Conservation (phyloP, 2,329 filamentous ascomycete species). For the Mycosphaerelloides madeirae region DNA sequence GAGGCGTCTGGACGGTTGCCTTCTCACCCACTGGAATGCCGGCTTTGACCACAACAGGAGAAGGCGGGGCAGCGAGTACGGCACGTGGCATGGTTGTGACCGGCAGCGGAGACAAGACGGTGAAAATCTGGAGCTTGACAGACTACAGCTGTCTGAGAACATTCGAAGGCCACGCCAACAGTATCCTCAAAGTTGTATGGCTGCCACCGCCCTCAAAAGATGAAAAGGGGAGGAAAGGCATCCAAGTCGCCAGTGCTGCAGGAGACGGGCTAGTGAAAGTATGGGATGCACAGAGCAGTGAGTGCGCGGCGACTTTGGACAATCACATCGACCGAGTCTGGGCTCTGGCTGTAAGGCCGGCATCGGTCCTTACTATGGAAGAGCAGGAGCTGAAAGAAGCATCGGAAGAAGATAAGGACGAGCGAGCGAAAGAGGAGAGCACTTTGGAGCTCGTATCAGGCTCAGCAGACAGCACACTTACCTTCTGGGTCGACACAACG, state of each 20-base stretch:
- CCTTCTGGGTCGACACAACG: constrained; percentile 93
- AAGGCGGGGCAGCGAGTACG: constrained; percentile 56
- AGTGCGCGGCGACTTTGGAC: constrained; percentile 83
- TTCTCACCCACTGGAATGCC: constrained; percentile 80
- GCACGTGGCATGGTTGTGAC: constrained; percentile 81
- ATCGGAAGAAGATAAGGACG: constrained; percentile 25
- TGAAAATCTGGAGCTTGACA: constrained; percentile 88
- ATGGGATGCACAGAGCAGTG: constrained; percentile 83
- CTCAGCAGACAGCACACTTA: constrained; percentile 85
- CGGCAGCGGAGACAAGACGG: constrained; percentile 90
- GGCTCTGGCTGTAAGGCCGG: constrained; percentile 72
- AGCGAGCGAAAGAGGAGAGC: constrained; percentile 11
- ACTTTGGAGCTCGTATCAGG: constrained; percentile 76
- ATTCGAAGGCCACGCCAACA: constrained; percentile 94
- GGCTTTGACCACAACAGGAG: constrained; percentile 65
- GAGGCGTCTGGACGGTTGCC: constrained; percentile 92
- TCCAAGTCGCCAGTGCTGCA: constrained; percentile 78
- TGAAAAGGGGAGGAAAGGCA: constrained; percentile 50
- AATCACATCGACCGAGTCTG: constrained; percentile 96
- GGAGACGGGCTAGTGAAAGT: constrained; percentile 95
- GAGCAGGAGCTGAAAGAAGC: constrained; percentile 16
- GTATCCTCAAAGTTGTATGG: constrained; percentile 90
- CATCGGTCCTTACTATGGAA: constrained; percentile 20
- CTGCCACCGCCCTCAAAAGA: constrained; percentile 50
- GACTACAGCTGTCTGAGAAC: constrained; percentile 92